phyloP scores from a whole-genome alignment of 495 filamentous ascomycete species.

The Trichoderma gamsii region DNA sequence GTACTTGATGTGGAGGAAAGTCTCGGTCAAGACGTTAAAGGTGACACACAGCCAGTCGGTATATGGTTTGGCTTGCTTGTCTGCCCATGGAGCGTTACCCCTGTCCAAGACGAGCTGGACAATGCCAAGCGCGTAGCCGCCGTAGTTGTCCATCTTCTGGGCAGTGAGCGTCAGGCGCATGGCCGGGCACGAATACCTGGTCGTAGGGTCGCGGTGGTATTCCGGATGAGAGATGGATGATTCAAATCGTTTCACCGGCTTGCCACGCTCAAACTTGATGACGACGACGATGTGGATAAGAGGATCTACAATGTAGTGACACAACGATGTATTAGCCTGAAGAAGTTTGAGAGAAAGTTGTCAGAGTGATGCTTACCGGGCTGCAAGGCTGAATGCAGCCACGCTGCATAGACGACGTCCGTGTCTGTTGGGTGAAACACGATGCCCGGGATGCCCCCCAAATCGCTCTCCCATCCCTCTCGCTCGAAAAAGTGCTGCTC shows the following conservation, averaged over 20 bases:
- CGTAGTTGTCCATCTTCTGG: not conserved
- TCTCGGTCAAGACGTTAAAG: slow-evolving; percentile 7
- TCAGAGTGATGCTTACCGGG: not conserved
- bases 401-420: slow-evolving; percentile 1
- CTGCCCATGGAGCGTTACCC: not conserved
- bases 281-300: not conserved
- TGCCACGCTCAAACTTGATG: not conserved
- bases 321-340: not conserved
- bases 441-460: not conserved
- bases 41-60: not conserved
- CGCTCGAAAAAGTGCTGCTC: not conserved
- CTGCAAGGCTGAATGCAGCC: not conserved
- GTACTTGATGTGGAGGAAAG: not conserved
- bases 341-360: not conserved
- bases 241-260: not conserved
- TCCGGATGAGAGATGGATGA: not conserved
- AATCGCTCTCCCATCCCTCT: not conserved
- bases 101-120: not conserved
- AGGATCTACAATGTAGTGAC: not conserved
- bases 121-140: not conserved
- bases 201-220: not conserved
- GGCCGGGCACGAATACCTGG: not conserved
- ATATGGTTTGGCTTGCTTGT: not conserved
- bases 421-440: slow-evolving; percentile 10
- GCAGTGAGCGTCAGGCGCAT: slow-evolving; percentile 7